Evolutionary conservation across 441 rosid genomes (phyloP), one percentile per base, ranked within the genome.

Genomic region (Melastoma candidum): DNA sequence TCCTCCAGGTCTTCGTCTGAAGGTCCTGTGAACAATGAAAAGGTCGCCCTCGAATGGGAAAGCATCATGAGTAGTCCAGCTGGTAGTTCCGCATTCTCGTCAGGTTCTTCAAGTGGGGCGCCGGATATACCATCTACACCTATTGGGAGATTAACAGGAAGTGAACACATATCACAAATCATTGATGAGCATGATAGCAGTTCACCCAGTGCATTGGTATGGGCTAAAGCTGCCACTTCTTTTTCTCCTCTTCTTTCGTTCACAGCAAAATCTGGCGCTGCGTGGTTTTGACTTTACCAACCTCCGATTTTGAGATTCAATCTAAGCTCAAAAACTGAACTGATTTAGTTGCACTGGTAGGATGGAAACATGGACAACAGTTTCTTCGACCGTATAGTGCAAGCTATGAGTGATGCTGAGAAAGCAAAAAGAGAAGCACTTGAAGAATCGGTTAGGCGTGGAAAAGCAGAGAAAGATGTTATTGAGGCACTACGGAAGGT

Each of bases 131-230:
- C 68, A 51, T 14, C 39, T 44, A 44, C 54, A 56, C 67, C 70
- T 46, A 4, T 26, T 50, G 51, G 22, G 12, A 46, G 60, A 59
- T 69, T 72, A 46, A 77, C 61, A 50, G 67, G 56, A 60, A 65
- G 44, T 46, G 67, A 66, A 47, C 61, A 52, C 61, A 74, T 67
- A 49, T 48, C 57, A 47, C 73, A 68, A 58, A 56, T 54, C 11
- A 47, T 54, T 59, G 71, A 59, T 26, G n/a, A 29, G 22, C 63
- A 66, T 52, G 68, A 60, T 54, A 68, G 60, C 60, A 56, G 65
- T 61, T 60, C 84, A 60, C 76, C 84, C 59, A 71, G 59, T 58
- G 66, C 63, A 53, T 75, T 72, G 85, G 95, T 92, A 87, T 52
- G 26, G 22, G 44, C 22, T 26, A 44, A 3, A 10, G 45, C 12